Base-by-base conservation (phyloP, 345 rosid genomes). In the Hypericum androsaemum region DNA sequence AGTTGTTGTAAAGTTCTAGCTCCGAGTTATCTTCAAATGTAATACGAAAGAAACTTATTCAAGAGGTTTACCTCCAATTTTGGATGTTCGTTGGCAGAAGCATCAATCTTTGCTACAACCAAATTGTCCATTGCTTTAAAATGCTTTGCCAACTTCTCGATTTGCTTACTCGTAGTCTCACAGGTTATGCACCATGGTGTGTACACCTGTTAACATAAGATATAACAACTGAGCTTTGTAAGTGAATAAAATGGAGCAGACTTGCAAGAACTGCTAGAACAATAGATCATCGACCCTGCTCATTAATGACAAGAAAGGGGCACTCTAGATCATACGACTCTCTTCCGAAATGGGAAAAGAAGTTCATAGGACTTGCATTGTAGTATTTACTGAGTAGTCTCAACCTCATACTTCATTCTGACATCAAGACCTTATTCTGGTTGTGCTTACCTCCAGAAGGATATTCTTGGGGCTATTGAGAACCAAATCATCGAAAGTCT, bases 131-230 rank as follows among this genome's bases (percentile, higher is more conserved):
- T 53, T 58, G 79, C 83, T 69, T 81, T 89, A 67, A 86, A 89
- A 78, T 89, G 94, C 76, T 84, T 86, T 42, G 90, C 88, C 75
- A 89, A 57, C 72, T 79, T 89, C 73, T 79, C 83, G 0, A 86
- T 53, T 66, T 86, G 81, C 77, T 86, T 83, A 68, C 81, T 80
- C 32, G 76, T 59, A 3, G 84, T 69, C 62, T 86, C 88, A 40
- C 94, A 86, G 50, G 68, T 72, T 63, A 73, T 58, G 75, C 90
- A 86, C 95, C 95, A 89, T n/a, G 96, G 88, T 6, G 85, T 77
- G 57, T 80, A 63, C n/a, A 89, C 80, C 89, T 86, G 60, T 63
- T 61, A 37, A 7, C 38, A 50, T 22, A 65, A 59, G 38, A 45
- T 32, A 41, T 52, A 6, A n/a, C 12, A 14, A 54, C 41, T 4